These are phyloP conservation scores for Parathielavia appendiculata DNA, from an alignment of 495 filamentous ascomycete species.

Conservation along the genomic window DNA sequence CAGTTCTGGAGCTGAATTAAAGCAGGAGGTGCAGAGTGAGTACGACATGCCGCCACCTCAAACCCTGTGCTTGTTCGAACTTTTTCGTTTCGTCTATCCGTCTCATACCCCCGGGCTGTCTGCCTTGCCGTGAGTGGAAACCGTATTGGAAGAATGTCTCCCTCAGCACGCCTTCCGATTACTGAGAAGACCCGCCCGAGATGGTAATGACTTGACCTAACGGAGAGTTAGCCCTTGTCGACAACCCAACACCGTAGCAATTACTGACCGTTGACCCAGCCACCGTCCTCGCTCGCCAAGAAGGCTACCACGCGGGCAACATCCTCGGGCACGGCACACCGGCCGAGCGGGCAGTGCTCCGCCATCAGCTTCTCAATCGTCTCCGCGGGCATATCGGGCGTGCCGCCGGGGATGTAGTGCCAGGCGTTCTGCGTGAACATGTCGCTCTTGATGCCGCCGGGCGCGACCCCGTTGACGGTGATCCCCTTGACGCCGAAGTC, in stretches of 20 bases:
- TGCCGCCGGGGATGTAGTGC: constrained; percentile 55
- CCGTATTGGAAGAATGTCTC: not conserved
- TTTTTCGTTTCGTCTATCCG: no score
- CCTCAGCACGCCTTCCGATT: not conserved
- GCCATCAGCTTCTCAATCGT: constrained; percentile 36
- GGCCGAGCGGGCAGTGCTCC: constrained; percentile 33
- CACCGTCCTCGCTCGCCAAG: constrained; percentile 52
- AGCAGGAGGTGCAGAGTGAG: no score
- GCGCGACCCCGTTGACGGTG: constrained; percentile 72
- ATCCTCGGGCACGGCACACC: constrained; percentile 50
- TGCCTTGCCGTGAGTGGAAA: no score
- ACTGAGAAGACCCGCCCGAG: constrained; percentile 36
- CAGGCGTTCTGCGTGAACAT: constrained; percentile 66
- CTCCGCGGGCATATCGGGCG: constrained; percentile 24
- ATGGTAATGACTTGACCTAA: constrained; percentile 34
- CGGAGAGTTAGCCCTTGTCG: constrained; percentile 7
- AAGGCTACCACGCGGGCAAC: constrained; percentile 55
- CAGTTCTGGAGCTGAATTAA: no score
- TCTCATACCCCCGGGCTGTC: no score
- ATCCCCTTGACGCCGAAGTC: constrained; percentile 69
- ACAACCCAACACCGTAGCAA: not conserved
- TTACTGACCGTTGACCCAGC: constrained; percentile 55
- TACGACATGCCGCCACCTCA: no score
- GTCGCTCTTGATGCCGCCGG: constrained; percentile 73
- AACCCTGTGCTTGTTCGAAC: no score